Conservation (phyloP, 2,329 filamentous ascomycete species). For the Botryotinia narcissicola region DNA sequence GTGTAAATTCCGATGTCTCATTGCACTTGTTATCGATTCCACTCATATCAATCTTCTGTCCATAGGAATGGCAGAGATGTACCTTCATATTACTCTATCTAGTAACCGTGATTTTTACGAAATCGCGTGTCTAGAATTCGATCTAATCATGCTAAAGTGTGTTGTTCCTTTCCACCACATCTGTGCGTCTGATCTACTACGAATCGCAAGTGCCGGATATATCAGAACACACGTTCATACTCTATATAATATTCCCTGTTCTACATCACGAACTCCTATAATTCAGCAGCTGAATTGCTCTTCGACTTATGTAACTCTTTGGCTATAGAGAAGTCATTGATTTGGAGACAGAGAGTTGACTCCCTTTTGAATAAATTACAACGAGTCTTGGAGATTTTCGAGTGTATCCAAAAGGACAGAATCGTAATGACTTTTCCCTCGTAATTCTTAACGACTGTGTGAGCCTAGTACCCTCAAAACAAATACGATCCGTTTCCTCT, state of each 20-base stretch:
- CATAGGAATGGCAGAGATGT: not conserved
- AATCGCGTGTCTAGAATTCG: not conserved
- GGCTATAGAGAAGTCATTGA: not conserved
- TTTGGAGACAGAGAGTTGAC: not conserved
- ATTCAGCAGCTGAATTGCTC: not conserved
- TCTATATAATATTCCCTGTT: not conserved
- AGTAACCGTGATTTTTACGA: not conserved
- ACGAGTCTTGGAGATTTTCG: not conserved
- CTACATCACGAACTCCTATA: not conserved
- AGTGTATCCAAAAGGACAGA: not conserved
- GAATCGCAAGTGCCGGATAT: not conserved
- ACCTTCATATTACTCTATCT: too few species aligned
- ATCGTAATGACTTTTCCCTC: not conserved
- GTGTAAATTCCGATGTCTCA: not conserved
- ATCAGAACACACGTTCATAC: not conserved
- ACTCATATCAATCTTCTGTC: not conserved
- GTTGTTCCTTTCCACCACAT: not conserved
- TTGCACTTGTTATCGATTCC: not conserved
- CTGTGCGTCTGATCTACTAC: not conserved
- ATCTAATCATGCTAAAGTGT: not conserved
- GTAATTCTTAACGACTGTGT: not conserved
- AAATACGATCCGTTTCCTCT: not conserved
- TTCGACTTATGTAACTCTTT: not conserved
- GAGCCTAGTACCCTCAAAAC: not conserved
- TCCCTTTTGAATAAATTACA: not conserved